Base-by-base conservation (phyloP, 805 yeast species). In the Metschnikowia borealis region DNA sequence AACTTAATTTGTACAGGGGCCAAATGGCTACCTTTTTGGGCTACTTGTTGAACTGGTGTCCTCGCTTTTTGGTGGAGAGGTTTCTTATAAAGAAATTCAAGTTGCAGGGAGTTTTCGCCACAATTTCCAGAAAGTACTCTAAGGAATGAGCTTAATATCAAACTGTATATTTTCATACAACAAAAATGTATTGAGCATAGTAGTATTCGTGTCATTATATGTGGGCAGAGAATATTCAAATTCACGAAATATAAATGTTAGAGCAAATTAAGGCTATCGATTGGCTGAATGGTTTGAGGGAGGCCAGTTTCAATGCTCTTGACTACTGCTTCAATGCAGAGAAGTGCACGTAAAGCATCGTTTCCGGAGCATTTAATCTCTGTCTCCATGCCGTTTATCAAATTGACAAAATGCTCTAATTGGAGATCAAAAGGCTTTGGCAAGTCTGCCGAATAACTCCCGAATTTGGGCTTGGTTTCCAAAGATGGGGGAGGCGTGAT, bases 1-100 rank as follows among this genome's bases (percentile, higher is more conserved):
- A 52, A 17, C 74, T 84, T 39, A 79, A 83, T 60, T 68, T 77
- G 14, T 83, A 82, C 61, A 68, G 85, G 47, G 92, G 92, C 6
- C 57, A 68, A 0, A 63, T 65, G 63, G 78, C 83, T 3, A 54
- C 60, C 1, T 41, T 74, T 3, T 57, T 78, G 51, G 62, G 70
- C 10, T 66, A 62, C 54, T 54, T 73, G 3, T 58, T 68, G 35
- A 52, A 53, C 13, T 66, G 68, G 57, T 66, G 72, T 15, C 88
- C 87, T 11, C 67, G 78, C 45, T 74, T 73, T 58, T 34, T 82
- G 13, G 54, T 75, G n/a, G 83, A 79, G 52, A 56, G 53, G 45
- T 62, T 59, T 0, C 62, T 82, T 15, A 59, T 67, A 10, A 63
- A 64, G 35, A 75, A 74, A 58, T 70, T 72, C 58, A 56, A 57